Conservation (phyloP, 2,329 filamentous ascomycete genomes). For the Fusarium drepaniforme region DNA sequence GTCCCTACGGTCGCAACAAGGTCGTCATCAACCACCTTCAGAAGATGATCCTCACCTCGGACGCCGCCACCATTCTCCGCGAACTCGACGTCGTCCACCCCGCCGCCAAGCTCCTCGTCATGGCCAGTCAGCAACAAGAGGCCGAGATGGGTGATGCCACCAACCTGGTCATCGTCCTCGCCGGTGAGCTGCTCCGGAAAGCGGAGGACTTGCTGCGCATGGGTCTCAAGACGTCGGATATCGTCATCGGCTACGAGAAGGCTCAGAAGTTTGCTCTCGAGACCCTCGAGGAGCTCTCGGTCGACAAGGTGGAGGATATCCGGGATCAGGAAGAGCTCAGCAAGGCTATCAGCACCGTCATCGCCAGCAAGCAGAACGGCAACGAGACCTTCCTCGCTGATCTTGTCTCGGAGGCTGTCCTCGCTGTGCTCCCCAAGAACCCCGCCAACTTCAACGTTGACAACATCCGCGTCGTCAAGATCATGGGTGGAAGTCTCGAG, state of each 20-base stretch:
- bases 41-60: constrained; percentile 99
- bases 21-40: constrained; percentile 99
- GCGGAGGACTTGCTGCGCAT: constrained; percentile 96
- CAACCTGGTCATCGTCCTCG: constrained; percentile 95
- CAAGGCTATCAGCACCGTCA: constrained; percentile 95
- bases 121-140: constrained; percentile 99
- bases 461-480: constrained; percentile 99
- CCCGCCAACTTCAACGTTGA: constrained; percentile 97
- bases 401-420: constrained; percentile 86
- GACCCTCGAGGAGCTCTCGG: constrained; percentile 85
- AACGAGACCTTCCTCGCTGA: constrained; percentile 89
- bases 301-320: constrained; percentile 91
- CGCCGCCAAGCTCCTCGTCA: constrained; percentile 95
- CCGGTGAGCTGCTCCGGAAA: constrained; percentile 95
- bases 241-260: constrained; percentile 95
- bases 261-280: constrained; percentile 91
- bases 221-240: constrained; percentile 98
- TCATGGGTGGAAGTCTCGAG: constrained; percentile 96
- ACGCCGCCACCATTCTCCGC: constrained; percentile 95
- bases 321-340: constrained; percentile 84
- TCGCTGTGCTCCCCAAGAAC: constrained; percentile 95
- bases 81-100: constrained; percentile 99
- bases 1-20: constrained; percentile 98
- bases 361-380: constrained; percentile 96
- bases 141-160: constrained; percentile 99